Evolutionary conservation across 169 alveolate genomes (phyloP), one percentile per base, ranked within the genome.

Genomic region (Plasmodium gallinaceum): DNA sequence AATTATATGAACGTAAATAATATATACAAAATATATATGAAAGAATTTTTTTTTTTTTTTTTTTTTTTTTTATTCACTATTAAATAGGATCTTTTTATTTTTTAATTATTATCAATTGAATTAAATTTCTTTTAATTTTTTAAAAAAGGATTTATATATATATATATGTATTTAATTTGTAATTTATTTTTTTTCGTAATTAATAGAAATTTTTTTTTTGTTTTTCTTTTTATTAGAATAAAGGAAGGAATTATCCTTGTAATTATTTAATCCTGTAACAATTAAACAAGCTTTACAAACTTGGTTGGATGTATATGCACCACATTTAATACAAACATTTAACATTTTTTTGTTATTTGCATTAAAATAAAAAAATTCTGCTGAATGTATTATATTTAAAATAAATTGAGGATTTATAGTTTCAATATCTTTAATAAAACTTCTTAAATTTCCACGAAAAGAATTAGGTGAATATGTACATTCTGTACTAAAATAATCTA

Each of bases 381-480:
- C 80, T 0, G 96, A 92, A 32, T 88, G 74, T 14, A 92, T 88
- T 2, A 94, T 92, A 32, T 94, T 92, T 45, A 88, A 64, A 12
- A 94, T 91, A 43, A 94, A 88, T 37, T 87, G 85, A 8, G 96
- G 95, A 60, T 94, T 90, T 20, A 92, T 86, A 43, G 76, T 93
- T 94, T 98, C 98, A 48, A 98, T 85, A 57, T 97, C 97, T 65
- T 98, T 97, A 73, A 98, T 96, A 37, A 98, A 96, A 76, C 96
- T 97, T 71, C 99, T 95, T 52, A 97, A 98, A 93, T 97, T 94
- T 7, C 99, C 99, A 75, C 99, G 95, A 88, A 97, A 98, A 26
- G 99, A 99, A 66, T 97, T 98, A 5, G 98, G 98, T 14, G 99
- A 96, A 91, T 98, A 98, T 12, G 96, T 97, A 64, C 99, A 98